phyloP scores from a whole-genome alignment of 257 asterid species.

The Fraxinus cuspidata region DNA sequence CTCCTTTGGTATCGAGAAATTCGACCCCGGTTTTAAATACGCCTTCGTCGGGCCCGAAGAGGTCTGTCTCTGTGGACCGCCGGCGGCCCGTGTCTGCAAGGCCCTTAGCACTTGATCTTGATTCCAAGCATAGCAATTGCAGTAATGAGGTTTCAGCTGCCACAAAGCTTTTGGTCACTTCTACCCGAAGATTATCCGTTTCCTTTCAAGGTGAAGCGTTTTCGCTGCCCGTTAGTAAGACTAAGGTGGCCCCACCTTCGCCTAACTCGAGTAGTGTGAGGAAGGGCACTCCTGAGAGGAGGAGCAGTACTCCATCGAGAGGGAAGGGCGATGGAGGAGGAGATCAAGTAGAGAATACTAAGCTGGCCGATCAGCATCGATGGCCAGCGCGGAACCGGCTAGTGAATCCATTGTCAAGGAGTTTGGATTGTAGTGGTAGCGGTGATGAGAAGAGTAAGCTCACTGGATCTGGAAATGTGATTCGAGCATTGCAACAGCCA shows the following conservation, averaged over 20 bases:
- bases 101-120: constrained; percentile 66
- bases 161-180: constrained; percentile 67
- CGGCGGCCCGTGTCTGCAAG: constrained; percentile 53
- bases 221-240: constrained; percentile 80
- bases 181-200: constrained; percentile 85
- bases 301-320: constrained; percentile 57
- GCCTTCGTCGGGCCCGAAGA: constrained; percentile 57
- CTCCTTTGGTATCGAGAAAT: constrained; percentile 68
- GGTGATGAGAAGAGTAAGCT: constrained; percentile 50
- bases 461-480: constrained; percentile 57
- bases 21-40: constrained; percentile 47
- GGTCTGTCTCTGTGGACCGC: constrained; percentile 88
- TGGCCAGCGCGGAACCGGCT: constrained; percentile 79
- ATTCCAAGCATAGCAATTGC: constrained; percentile 44
- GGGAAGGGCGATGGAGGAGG: constrained; percentile 60
- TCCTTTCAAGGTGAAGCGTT: constrained; percentile 93
- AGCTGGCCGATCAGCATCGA: constrained; percentile 72
- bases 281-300: constrained; percentile 76
- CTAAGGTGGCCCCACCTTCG: constrained; percentile 73
- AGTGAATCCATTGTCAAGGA: constrained; percentile 60
- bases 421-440: constrained; percentile 59
- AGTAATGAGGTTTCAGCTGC: constrained; percentile 67
- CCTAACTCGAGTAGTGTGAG: constrained; percentile 65
- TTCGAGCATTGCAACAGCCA: constrained; percentile 55
- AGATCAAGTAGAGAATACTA: constrained; percentile 73